Conservation (phyloP, 495 filamentous ascomycete species). For the Penicillium diatomitis region DNA sequence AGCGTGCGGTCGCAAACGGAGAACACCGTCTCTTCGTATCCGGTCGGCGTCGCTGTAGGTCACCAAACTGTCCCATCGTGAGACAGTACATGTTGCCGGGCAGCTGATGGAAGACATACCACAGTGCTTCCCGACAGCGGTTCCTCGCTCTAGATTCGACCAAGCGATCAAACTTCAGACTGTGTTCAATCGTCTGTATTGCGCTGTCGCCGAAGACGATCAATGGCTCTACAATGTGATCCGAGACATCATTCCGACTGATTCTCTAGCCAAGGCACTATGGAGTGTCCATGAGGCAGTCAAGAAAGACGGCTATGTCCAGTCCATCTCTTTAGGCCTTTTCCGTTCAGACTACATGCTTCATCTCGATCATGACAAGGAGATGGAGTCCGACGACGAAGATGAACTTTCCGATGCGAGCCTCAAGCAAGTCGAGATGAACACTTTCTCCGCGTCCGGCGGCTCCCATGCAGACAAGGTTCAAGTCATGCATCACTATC, state of each 20-base stretch:
- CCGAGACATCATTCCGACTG: slow-evolving; percentile 45
- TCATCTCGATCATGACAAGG: slow-evolving; percentile 38
- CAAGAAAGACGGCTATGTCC: slow-evolving; percentile 50
- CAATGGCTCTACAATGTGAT: slow-evolving; percentile 48
- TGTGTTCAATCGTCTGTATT: slow-evolving; percentile 76
- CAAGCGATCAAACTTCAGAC: slow-evolving; percentile 57
- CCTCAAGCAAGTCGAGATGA: slow-evolving; percentile 87
- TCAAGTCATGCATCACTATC: slow-evolving; percentile 52
- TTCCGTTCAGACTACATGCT: slow-evolving; percentile 94
- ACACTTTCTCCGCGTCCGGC: slow-evolving; percentile 80
- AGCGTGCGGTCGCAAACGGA: slow-evolving; percentile 46
- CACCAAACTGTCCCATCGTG: no score
- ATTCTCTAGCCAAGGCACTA: slow-evolving; percentile 60
- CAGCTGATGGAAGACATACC: neutral
- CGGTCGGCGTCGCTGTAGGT: slow-evolving; percentile 54
- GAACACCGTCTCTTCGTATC: slow-evolving; percentile 53
- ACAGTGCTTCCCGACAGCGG: slow-evolving; percentile 60
- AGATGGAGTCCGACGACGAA: neutral
- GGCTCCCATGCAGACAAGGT: slow-evolving; percentile 52
- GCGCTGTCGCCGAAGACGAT: slow-evolving; percentile 64
- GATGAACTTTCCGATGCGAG: slow-evolving; percentile 9
- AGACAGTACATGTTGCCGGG: no score
- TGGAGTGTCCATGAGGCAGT: slow-evolving; percentile 68
- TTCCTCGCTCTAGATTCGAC: slow-evolving; percentile 62
- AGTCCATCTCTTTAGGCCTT: slow-evolving; percentile 62